phyloP scores from a whole-genome alignment of 2,329 filamentous ascomycete genomes.

The Arthrinium phaeospermum region DNA sequence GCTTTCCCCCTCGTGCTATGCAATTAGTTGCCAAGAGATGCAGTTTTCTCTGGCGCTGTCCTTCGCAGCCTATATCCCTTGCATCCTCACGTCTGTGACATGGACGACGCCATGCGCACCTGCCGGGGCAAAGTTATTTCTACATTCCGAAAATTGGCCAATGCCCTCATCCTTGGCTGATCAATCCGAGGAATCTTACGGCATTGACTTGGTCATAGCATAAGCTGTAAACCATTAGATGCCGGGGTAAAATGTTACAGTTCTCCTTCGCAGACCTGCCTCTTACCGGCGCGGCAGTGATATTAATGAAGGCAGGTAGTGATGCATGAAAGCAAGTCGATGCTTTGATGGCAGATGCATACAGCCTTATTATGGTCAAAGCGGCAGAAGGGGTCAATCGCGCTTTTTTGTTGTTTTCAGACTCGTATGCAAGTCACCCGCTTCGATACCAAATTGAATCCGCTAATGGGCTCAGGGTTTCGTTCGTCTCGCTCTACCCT shows the following conservation, averaged over 20 bases:
- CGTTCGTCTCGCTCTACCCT: neutral
- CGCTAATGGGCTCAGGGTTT: neutral
- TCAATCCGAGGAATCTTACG: neutral
- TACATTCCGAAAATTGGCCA: neutral
- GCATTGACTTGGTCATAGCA: neutral
- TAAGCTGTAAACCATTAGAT: neutral
- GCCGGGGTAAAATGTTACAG: neutral
- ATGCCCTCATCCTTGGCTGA: neutral
- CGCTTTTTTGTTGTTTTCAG: neutral
- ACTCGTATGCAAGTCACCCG: neutral
- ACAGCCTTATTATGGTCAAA: constrained; percentile 14
- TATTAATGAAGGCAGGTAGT: neutral
- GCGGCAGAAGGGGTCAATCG: constrained; percentile 1
- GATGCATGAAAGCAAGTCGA: neutral
- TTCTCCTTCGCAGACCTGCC: neutral
- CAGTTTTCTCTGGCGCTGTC: neutral
- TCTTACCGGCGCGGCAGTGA: neutral
- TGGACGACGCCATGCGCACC: neutral
- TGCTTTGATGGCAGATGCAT: neutral
- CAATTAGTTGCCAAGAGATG: neutral
- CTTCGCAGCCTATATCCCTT: neutral
- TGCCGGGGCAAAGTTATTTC: neutral
- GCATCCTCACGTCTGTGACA: neutral
- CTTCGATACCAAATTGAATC: neutral
- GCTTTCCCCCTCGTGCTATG: no score